Base-by-base conservation (phyloP, 345 rosid genomes). In the Aquilaria sinensis region DNA sequence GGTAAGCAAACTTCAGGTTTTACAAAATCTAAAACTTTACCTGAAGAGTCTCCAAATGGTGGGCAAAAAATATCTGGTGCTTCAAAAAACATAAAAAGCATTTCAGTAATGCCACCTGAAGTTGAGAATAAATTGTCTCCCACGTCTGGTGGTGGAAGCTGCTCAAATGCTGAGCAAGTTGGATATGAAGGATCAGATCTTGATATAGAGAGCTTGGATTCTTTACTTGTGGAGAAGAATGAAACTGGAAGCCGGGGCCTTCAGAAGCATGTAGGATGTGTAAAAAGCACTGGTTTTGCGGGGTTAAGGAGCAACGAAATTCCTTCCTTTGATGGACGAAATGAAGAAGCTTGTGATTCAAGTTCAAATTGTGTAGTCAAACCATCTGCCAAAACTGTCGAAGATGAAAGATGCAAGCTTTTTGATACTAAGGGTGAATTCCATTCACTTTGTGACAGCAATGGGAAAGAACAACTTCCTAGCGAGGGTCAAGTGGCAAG, bases 81-180 rank as follows among this genome's bases (percentile, higher is more conserved):
- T 65, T 70, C 82, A 61, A 81, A 76, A 75, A 78, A 66, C 57
- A 56, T 60, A 45, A 81, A 75, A 66, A 53, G 61, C 66, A 53
- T 61, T 62, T 74, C 76, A n/a, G 69, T 56, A 61, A 32, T 70
- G 33, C 64, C 91, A 69, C 68, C 71, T 23, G 79, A 71, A 67
- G 62, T 63, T 60, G 78, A 72, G 63, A 81, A 53, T 63, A 84
- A 71, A 66, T 41, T 41, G 46, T 72, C 78, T 66, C 78, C 82
- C 51, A 76, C 69, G 62, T 66, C 57, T 53, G 72, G 69, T 50
- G 75, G 71, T 60, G 74, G 61, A 66, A 70, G 70, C 60, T 63
- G 57, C 47, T 66, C 62, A 68, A 77, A 67, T 69, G 72, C 53
- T 53, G 71, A 57, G 34, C 57, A 66, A 51, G 65, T 60, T 65